Base-by-base conservation (phyloP, 305 asterid genomes). In the Salvia sclarea region DNA sequence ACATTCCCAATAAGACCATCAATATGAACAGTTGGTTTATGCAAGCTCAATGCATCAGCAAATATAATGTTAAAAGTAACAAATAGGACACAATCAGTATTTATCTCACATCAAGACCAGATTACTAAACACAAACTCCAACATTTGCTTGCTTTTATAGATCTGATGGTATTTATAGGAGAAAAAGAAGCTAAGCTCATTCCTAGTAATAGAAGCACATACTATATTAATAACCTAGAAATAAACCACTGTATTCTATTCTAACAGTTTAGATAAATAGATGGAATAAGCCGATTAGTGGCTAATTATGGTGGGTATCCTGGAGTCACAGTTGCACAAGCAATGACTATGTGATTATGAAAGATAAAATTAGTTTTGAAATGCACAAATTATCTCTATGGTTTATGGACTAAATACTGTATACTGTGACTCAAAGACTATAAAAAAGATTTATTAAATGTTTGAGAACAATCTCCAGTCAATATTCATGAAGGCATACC, bases 1-100 rank as follows among this genome's bases (percentile, higher is more conserved):
- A 69, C 25, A 38, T 66, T 76, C 59, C 59, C 43, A 74, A 70
- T 21, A 69, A 59, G 49, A 66, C 59, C 74, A 76, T 63, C 11
- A 71, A 74, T 63, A 45, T 61, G 69, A 73, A 28, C 50, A 58
- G 33, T 49, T 25, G 65, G 14, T 58, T 50, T 11, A 66, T 35
- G 60, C 54, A 50, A 61, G 64, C 61, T 31, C 35, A 48, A 22
- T 43, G 61, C 63, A 64, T 54, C 40, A 69, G 64, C 44, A 54
- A 24, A 68, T 45, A 61, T 64, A 59, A 48, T 45, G 67, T 59
- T 49, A 18, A 12, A 71, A 61, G 25, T 24, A 72, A 61, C 38
- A 11, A 52, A 54, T 64, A 49, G 43, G 37, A 17, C 56, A 54
- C 21, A 49, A 44, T 38, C 31, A 35, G 52, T 16, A 25, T 52